Conservation (phyloP, 352 stramenopile genomes). For the Salisapilia sapeloensis region DNA sequence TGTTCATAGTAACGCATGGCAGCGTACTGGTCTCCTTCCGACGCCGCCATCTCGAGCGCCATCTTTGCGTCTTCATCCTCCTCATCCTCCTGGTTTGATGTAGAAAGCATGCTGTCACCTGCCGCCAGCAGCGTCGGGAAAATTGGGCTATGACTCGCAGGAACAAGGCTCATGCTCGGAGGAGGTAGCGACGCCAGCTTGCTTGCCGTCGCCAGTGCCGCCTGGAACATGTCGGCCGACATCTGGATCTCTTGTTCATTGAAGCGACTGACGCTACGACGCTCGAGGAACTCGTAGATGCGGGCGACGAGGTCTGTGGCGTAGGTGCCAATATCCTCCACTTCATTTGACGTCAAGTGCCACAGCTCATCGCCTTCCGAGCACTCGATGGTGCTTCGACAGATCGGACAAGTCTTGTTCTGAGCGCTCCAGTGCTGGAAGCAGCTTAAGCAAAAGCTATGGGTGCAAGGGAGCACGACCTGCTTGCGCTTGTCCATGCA, state of each 20-base stretch:
- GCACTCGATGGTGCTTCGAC: constrained; percentile 48
- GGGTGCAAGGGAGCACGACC: constrained; percentile 44
- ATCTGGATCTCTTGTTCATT: constrained; percentile 22
- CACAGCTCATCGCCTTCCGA: constrained; percentile 61
- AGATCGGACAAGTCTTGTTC: constrained; percentile 63
- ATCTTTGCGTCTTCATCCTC: constrained; percentile 42
- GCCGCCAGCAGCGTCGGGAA: constrained; percentile 32
- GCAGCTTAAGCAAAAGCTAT: constrained; percentile 65
- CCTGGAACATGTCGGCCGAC: constrained; percentile 23
- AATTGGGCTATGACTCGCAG: constrained; percentile 24
- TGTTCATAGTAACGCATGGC: constrained; percentile 48
- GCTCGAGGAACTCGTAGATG: constrained; percentile 70
- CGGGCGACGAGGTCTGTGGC: constrained; percentile 56
- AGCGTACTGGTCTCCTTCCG: constrained; percentile 42
- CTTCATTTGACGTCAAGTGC: constrained; percentile 51
- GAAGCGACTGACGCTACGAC: constrained; percentile 23
- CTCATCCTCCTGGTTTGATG: constrained; percentile 17
- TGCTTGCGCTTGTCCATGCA: constrained; percentile 79
- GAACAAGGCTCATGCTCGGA: too few species aligned
- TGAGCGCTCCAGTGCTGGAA: constrained; percentile 72
- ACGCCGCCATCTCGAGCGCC: constrained; percentile 30
- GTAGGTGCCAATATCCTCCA: constrained; percentile 54
- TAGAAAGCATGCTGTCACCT: constrained; percentile 21
- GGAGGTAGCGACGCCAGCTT: constrained; percentile 16
- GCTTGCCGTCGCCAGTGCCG: constrained; percentile 20